A percentile compares a stretch with the other conserved stretches of the same genome.
Evolutionary conservation across 192 early-diverging fungal species (phyloP).

Genomic region (Mortierella hygrophila): DNA sequence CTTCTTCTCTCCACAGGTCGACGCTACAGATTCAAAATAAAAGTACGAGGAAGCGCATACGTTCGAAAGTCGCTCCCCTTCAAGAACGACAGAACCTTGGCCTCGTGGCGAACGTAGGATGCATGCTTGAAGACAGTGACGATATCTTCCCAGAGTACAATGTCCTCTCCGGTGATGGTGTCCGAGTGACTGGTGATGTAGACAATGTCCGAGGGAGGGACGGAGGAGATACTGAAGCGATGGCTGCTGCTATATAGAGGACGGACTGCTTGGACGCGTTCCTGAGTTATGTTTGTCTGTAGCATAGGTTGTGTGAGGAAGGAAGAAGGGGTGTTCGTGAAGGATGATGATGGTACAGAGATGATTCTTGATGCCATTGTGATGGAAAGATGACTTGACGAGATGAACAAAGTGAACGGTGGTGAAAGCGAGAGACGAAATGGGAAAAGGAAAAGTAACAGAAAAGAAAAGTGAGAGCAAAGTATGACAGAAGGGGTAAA

Average conservation of each 20-base stretch:
- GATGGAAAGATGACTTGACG: too few species aligned
- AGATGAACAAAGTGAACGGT: too few species aligned
- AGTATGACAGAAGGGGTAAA: too few species aligned
- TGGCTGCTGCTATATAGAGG: neutral
- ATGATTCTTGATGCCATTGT: too few species aligned
- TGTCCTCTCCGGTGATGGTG: neutral
- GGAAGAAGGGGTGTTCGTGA: too few species aligned
- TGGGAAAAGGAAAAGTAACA: too few species aligned
- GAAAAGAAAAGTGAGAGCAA: too few species aligned
- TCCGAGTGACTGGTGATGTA: neutral
- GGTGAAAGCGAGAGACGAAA: too few species aligned
- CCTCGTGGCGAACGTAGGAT: constrained; percentile 4
- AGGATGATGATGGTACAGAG: too few species aligned
- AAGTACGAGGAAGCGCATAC: neutral
- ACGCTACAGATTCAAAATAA: neutral
- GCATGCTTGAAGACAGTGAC: neutral
- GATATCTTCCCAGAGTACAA: neutral
- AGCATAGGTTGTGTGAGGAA: neutral
- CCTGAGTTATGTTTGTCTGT: neutral
- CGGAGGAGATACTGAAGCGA: neutral
- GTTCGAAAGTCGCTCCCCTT: neutral
- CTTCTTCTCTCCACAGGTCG: neutral
- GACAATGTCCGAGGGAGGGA: neutral
- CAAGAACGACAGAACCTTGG: neutral
- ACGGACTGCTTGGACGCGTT: neutral